Conservation (phyloP, 139 green algal genomes). For the Dunaliella sp. region DNA sequence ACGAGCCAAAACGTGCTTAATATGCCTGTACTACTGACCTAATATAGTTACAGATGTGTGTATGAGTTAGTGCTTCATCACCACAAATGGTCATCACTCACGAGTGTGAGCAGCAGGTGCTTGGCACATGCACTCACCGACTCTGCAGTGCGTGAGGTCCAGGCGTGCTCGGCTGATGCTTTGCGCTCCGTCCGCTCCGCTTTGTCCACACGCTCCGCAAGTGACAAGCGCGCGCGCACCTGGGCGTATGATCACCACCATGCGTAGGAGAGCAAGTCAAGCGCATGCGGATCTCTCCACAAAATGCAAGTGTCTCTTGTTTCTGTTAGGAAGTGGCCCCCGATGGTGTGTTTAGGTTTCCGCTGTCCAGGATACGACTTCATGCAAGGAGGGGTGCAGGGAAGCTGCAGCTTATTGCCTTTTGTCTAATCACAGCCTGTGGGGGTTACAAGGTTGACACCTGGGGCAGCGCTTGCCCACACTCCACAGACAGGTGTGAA, state of each 20-base stretch:
- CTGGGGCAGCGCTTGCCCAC: no score
- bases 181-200: conserved; percentile 63
- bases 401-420: background rate
- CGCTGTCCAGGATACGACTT: background rate
- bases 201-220: conserved; percentile 66
- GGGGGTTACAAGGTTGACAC: no score
- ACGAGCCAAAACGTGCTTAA: no score
- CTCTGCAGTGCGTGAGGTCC: conserved; percentile 27
- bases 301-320: background rate
- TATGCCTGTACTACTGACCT: no score
- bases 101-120: background rate
- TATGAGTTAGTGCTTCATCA: no score
- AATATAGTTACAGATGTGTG: no score
- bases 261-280: background rate
- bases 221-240: conserved; percentile 28
- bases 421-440: background rate
- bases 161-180: conserved; percentile 51
- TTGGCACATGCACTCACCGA: background rate
- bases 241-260: background rate
- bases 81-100: no score
- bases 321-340: background rate
- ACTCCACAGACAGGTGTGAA: no score
- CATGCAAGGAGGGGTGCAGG: background rate
- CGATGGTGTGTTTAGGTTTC: background rate
- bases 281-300: background rate